These are phyloP conservation scores for Physcomitrium patens DNA, from an alignment of 225 moss, liverwort and hornwort species.

Conservation along the genomic window DNA sequence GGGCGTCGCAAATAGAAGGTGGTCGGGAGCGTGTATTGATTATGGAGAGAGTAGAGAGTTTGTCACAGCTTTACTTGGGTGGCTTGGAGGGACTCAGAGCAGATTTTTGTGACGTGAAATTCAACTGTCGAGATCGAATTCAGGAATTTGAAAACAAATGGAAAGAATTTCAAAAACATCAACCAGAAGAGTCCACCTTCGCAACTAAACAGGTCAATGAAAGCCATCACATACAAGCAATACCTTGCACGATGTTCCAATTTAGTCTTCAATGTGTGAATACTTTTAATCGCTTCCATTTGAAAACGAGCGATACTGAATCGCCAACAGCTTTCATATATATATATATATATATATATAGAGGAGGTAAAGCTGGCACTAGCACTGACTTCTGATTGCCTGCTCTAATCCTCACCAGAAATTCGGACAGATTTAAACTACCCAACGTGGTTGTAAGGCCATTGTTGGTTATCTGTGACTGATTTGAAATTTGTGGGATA, in stretches of 20 bases:
- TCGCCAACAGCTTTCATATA: background rate
- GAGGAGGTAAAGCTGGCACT: background rate
- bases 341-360: background rate
- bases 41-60: constrained; percentile 81
- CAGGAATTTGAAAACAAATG: constrained; percentile 65
- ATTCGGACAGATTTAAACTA: background rate
- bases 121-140: constrained; percentile 68
- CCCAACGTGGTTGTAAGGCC: background rate
- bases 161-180: constrained; percentile 60
- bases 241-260: background rate
- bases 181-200: constrained; percentile 47
- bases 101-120: constrained; percentile 73
- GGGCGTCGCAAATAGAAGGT: constrained; percentile 64
- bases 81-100: constrained; percentile 78
- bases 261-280: background rate
- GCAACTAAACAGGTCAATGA: constrained; percentile 36
- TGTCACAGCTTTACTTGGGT: constrained; percentile 77
- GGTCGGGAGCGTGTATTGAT: constrained; percentile 72
- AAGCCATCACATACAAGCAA: background rate
- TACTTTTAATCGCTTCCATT: background rate
- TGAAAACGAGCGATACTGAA: background rate
- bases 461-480: background rate
- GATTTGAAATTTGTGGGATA: background rate
- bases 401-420: background rate
- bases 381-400: background rate